These are phyloP conservation scores for Babesia microti DNA, from an alignment of 169 alveolate species.

Conservation along the genomic window DNA sequence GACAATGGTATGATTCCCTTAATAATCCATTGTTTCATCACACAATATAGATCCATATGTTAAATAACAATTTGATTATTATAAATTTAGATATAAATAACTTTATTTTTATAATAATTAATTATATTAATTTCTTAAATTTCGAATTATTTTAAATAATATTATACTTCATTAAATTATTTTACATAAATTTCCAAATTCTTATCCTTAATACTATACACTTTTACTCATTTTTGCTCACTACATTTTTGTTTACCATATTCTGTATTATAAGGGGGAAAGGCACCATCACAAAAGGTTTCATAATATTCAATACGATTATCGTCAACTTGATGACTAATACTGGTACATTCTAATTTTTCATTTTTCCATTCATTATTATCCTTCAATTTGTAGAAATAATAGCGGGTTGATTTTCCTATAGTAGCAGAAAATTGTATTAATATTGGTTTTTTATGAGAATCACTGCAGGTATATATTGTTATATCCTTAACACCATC, in stretches of 20 bases:
- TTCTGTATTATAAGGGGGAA: background rate
- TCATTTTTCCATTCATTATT: background rate
- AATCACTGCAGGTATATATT: no score
- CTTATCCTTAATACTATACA: background rate
- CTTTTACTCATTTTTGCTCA: background rate
- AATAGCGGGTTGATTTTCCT: no score
- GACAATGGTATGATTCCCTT: no score
- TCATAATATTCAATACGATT: background rate
- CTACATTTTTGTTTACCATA: background rate
- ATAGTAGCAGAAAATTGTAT: no score
- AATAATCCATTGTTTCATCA: no score
- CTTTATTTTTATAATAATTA: background rate
- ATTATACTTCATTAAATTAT: background rate
- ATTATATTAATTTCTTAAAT: slow-evolving; percentile 1
- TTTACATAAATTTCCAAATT: background rate
- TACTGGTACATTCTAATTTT: background rate
- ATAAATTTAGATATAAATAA: no score
- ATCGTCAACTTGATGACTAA: background rate
- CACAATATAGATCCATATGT: no score
- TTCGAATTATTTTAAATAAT: background rate
- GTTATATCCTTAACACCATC: no score
- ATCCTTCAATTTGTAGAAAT: background rate
- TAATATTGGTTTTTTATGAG: no score
- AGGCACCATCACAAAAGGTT: background rate
- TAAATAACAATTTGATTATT: no score